Evolutionary conservation across 176 grass and related monocot species (phyloP).

Genomic region (Raddia guianensis): DNA sequence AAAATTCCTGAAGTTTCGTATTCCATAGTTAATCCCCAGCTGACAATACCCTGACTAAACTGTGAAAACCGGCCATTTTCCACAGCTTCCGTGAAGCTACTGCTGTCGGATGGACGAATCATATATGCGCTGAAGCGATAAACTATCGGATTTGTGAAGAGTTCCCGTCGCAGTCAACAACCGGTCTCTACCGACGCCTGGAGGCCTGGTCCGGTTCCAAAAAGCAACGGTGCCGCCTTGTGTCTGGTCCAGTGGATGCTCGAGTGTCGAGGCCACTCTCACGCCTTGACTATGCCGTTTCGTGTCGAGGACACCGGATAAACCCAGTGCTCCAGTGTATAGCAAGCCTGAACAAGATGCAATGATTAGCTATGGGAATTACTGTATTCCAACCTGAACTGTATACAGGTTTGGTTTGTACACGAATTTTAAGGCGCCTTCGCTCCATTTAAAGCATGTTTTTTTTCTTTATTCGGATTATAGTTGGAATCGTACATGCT

Average conservation of each 20-base stretch:
- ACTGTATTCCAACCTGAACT: no score
- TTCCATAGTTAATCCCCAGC: no score
- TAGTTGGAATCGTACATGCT: no score
- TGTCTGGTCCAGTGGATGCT: background rate
- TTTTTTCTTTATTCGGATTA: no score
- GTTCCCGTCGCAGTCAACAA: background rate
- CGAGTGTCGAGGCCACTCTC: background rate
- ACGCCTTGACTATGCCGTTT: slow-evolving; percentile 8
- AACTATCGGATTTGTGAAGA: background rate
- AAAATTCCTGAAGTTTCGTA: no score
- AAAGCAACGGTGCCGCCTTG: background rate
- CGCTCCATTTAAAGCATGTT: no score
- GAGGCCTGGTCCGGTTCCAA: background rate
- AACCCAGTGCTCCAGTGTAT: no score
- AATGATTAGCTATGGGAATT: no score
- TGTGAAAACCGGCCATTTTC: background rate
- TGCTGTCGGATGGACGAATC: background rate
- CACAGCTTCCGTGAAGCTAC: slow-evolving; percentile 5
- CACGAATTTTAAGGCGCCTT: no score
- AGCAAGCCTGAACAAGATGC: no score
- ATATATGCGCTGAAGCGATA: slow-evolving; percentile 25
- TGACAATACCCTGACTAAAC: background rate
- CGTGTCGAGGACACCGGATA: background rate
- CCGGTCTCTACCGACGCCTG: background rate
- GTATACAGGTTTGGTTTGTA: no score